These are phyloP conservation scores for Pseudogymnoascus sp. DNA, from an alignment of 2,329 filamentous ascomycete genomes.

Conservation along the genomic window DNA sequence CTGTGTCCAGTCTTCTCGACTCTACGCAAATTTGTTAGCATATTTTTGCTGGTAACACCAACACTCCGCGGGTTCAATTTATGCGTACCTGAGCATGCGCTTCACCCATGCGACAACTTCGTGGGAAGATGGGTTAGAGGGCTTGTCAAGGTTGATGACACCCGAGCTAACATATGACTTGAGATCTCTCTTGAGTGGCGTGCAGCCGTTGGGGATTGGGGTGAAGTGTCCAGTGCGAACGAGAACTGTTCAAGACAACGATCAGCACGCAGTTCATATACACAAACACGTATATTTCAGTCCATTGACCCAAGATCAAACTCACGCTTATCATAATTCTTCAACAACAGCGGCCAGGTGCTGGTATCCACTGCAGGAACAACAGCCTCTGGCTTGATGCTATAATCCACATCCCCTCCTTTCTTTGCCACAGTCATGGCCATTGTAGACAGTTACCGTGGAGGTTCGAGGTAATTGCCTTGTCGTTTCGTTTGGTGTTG, in stretches of 20 bases:
- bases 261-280: slow-evolving; percentile 14
- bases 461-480: slow-evolving; percentile 10
- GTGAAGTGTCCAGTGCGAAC: slow-evolving; percentile 95
- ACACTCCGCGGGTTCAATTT: neutral
- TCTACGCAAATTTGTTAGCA: slow-evolving; percentile 35
- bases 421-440: slow-evolving; percentile 41
- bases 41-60: slow-evolving; percentile 11
- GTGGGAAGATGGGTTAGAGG: slow-evolving; percentile 94
- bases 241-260: slow-evolving; percentile 52
- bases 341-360: slow-evolving; percentile 86
- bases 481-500: slow-evolving; percentile 8
- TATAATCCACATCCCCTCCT: slow-evolving; percentile 62
- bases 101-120: slow-evolving; percentile 99
- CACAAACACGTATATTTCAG: neutral
- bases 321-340: slow-evolving; percentile 90
- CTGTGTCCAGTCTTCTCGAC: slow-evolving; percentile 97
- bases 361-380: slow-evolving; percentile 75
- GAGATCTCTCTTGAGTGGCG: slow-evolving; percentile 85
- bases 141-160: slow-evolving; percentile 97
- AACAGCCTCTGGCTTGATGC: slow-evolving; percentile 85
- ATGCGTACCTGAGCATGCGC: slow-evolving; percentile 74
- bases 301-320: slow-evolving; percentile 20
- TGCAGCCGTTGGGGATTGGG: slow-evolving; percentile 86
- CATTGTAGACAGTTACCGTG: slow-evolving; percentile 24
- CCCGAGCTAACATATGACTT: slow-evolving; percentile 96